phyloP scores from a whole-genome alignment of 768 basidiomycete species.

The Amanita fuliginea region DNA sequence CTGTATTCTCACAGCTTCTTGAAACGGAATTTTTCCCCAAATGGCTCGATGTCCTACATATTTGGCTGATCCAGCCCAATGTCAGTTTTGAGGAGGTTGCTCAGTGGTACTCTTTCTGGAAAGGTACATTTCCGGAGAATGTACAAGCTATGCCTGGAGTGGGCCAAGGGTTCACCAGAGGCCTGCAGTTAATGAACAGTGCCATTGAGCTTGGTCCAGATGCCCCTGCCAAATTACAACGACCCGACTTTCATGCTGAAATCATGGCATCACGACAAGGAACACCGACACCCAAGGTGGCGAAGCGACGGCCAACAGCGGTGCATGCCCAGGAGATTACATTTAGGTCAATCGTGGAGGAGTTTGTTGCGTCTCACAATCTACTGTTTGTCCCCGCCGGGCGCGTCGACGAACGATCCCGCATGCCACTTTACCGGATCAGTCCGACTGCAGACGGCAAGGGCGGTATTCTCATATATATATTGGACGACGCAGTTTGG shows the following conservation, averaged over 20 bases:
- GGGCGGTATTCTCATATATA: slow-evolving; percentile 81
- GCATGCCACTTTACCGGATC: slow-evolving; percentile 85
- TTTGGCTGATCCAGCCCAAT: slow-evolving; percentile 87
- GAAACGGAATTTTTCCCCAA: slow-evolving; percentile 95
- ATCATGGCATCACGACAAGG: slow-evolving; percentile 21
- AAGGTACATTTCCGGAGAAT: slow-evolving; percentile 58
- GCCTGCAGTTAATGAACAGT: slow-evolving; percentile 88
- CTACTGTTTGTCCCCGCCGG: slow-evolving; percentile 86
- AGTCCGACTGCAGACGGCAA: slow-evolving; percentile 71
- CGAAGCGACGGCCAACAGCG: slow-evolving; percentile 25
- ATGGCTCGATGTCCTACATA: slow-evolving; percentile 84
- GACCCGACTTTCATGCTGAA: slow-evolving; percentile 55
- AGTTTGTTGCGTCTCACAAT: slow-evolving; percentile 75
- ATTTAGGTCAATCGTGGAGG: slow-evolving; percentile 90
- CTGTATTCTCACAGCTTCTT: slow-evolving; percentile 74
- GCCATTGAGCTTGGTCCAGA: slow-evolving; percentile 81
- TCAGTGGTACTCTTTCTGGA: slow-evolving; percentile 92
- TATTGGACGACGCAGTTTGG: slow-evolving; percentile 93
- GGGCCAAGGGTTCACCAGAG: slow-evolving; percentile 73
- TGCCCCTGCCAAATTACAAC: slow-evolving; percentile 54
- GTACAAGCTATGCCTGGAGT: slow-evolving; percentile 60
- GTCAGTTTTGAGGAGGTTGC: slow-evolving; percentile 90
- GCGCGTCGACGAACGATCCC: slow-evolving; percentile 69
- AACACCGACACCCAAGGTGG: slow-evolving; percentile 16
- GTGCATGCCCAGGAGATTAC: slow-evolving; percentile 72